Conservation (phyloP, 164 flowering plant species). For the Dillenia turbinata region DNA sequence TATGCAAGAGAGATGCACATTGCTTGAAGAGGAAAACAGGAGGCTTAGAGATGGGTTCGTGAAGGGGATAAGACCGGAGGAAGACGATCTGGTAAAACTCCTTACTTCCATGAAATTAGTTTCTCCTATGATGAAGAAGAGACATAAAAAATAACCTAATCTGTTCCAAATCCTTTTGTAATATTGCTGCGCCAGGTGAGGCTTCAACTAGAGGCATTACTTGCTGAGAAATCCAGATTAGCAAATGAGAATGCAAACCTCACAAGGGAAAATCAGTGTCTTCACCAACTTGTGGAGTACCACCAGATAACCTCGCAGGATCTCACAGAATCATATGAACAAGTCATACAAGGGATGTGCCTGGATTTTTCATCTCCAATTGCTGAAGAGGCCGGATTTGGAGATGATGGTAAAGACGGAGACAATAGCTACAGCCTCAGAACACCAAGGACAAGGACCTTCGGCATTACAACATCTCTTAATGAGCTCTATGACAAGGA, state of each 20-base stretch:
- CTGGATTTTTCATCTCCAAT: conserved; percentile 71
- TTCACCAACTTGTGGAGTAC: conserved; percentile 87
- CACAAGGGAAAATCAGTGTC: conserved; percentile 78
- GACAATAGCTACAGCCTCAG: conserved; percentile 11
- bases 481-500: conserved; percentile 18
- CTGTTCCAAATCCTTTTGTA: neutral
- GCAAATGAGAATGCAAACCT: conserved; percentile 86
- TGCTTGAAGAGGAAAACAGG: conserved; percentile 86
- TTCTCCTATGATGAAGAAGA: too few species aligned
- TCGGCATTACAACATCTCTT: conserved; percentile 25
- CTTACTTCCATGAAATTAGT: neutral
- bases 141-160: neutral
- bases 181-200: conserved; percentile 56
- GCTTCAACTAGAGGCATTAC: conserved; percentile 91
- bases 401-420: conserved; percentile 6
- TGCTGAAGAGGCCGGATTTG: conserved; percentile 17
- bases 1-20: conserved; percentile 64
- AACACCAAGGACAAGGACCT: conserved; percentile 18
- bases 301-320: conserved; percentile 74
- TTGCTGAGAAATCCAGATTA: conserved; percentile 83
- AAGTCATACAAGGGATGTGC: conserved; percentile 48
- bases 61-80: conserved; percentile 67
- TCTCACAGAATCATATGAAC: conserved; percentile 60
- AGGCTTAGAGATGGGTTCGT: conserved; percentile 62
- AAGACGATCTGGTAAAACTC: conserved; percentile 80